phyloP scores from a whole-genome alignment of 208 protist genomes.

The Giardia muris region DNA sequence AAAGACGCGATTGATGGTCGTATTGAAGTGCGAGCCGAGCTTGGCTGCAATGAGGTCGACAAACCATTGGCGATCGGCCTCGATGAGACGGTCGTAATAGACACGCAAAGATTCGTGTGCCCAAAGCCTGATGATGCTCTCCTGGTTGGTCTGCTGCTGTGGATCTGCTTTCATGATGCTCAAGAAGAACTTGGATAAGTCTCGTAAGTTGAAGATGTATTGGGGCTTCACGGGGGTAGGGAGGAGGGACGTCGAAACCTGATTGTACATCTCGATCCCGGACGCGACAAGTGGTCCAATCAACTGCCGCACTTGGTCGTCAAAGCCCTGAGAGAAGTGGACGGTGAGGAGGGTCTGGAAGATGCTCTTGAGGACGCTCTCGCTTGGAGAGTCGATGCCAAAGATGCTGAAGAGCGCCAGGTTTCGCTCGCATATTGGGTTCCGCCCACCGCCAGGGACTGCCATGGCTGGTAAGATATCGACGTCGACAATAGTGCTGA shows the following conservation, averaged over 20 bases:
- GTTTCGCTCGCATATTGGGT: constrained; percentile 68
- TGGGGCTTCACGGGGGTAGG: constrained; percentile 88
- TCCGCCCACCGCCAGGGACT: constrained; percentile 69
- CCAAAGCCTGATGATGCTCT: constrained; percentile 69
- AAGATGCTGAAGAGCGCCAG: constrained; percentile 71
- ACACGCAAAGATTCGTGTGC: constrained; percentile 84
- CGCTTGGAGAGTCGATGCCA: constrained; percentile 77
- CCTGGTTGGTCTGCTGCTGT: not conserved
- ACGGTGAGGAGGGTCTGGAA: constrained; percentile 73
- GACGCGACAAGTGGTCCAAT: constrained; percentile 68
- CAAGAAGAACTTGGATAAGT: constrained; percentile 76
- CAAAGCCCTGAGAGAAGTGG: constrained; percentile 63
- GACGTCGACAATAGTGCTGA: constrained; percentile 74
- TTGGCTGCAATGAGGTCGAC: constrained; percentile 4
- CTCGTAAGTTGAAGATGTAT: constrained; percentile 91
- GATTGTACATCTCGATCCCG: constrained; percentile 76
- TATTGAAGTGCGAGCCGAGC: constrained; percentile 28
- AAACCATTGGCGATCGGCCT: constrained; percentile 41
- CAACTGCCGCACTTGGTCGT: constrained; percentile 61
- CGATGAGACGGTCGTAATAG: constrained; percentile 81
- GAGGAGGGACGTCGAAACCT: constrained; percentile 68
- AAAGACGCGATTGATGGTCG: constrained; percentile 34
- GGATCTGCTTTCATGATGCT: constrained; percentile 69
- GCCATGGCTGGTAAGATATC: constrained; percentile 82
- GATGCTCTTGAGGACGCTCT: constrained; percentile 77